Base-by-base conservation (phyloP, 2,329 filamentous ascomycete genomes). In the Juglanconis juglandina region DNA sequence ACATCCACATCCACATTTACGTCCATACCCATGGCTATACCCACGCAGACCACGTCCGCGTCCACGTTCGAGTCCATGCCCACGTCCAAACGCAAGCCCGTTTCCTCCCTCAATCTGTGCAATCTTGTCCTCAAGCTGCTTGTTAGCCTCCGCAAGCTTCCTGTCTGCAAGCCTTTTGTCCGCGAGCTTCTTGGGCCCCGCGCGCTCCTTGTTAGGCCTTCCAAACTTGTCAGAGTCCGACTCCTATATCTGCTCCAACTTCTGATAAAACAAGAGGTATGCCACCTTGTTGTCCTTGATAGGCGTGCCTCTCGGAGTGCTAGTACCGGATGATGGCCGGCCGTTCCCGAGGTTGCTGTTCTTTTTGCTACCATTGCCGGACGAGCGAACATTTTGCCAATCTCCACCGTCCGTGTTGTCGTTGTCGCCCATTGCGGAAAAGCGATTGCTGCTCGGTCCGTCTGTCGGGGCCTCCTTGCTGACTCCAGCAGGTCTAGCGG, bases 211-310 rank as follows among this genome's bases (percentile, higher is more conserved):
- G 11, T 14, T 42, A 14, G 1, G 39, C 39, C 10, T 42, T 13
- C n/a, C 10, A 42, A 14, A 42, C 39, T 14, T 13, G 11, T 42
- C 35, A 37, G 35, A 8, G 35, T 34, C 35, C 34, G 32, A 35
- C 30, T 24, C 41, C 48, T 63, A 63, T 34, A 58, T 59, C 47
- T 57, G 55, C 35, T 58, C 35, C 32, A 48, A 48, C 46, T 48
- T 30, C 78, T 97, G 89, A 75, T 99, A 99, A 77, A 99, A 96
- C 70, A 99, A 78, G 66, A 99, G 86, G 76, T 99, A 99, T 4
- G 95, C 95, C 61, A 97, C 94, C 81, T 96, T 96, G 81, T 94
- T 96, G 75, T 91, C 92, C 73, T 85, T 81, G 72, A 79, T 64
- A 74, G 86, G 75, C 76, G 85, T 81, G 69, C 80, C 66, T 78